A percentile compares a stretch with the other conserved stretches of the same genome.
phyloP scores from a whole-genome alignment of 2,329 filamentous ascomycete genomes.

The Furcasterigmium sp. region DNA sequence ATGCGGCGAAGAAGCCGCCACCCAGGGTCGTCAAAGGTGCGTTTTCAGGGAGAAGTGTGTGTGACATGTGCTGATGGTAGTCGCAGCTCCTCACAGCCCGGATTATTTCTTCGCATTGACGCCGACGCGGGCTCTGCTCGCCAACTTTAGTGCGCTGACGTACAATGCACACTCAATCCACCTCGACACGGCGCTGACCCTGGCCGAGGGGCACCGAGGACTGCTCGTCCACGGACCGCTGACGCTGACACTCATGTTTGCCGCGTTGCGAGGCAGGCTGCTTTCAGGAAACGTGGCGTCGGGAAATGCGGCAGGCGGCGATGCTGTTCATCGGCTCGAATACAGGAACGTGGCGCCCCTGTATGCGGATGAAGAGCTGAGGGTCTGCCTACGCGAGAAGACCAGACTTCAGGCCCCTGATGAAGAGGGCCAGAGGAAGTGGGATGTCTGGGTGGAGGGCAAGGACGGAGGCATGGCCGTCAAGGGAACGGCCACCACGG shows the following conservation, averaged over 20 bases:
- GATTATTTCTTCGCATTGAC: constrained; percentile 46
- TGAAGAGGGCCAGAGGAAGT: constrained; percentile 31
- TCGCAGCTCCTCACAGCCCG: constrained; percentile 26
- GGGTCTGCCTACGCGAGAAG: constrained; percentile 57
- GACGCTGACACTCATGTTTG: constrained; percentile 70
- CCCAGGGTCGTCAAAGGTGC: constrained; percentile 17
- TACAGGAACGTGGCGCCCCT: constrained; percentile 82
- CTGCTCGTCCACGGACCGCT: constrained; percentile 86
- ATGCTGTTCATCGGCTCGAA: constrained; percentile 50
- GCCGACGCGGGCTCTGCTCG: constrained; percentile 69
- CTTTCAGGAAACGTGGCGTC: constrained; percentile 11
- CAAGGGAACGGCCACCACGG: constrained; percentile 41
- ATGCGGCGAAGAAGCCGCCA: constrained; percentile 7
- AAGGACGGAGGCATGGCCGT: constrained; percentile 58
- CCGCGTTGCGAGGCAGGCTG: constrained; percentile 48
- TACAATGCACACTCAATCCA: constrained; percentile 94
- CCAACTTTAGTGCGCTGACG: constrained; percentile 84
- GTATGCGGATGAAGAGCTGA: constrained; percentile 67
- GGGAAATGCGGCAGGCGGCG: not conserved
- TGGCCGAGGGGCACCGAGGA: constrained; percentile 68
- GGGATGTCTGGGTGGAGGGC: constrained; percentile 63
- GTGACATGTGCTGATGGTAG: no score
- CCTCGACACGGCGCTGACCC: constrained; percentile 66
- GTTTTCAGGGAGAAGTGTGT: constrained; percentile 1
- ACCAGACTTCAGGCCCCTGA: constrained; percentile 25